phyloP scores from a whole-genome alignment of 177 flowering plant genomes.

The Telopea speciosissima region DNA sequence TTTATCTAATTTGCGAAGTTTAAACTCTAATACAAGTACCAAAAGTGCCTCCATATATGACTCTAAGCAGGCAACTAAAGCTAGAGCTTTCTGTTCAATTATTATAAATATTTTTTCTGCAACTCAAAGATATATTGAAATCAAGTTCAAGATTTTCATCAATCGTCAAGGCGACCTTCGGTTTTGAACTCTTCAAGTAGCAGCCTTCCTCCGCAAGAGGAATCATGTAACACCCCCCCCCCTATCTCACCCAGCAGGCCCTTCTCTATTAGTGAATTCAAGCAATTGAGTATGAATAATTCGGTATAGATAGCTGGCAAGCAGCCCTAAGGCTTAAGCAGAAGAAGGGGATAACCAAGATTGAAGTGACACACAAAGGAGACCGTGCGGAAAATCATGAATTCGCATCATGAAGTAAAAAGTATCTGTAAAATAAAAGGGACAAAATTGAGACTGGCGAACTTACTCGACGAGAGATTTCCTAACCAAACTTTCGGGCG shows the following conservation, averaged over 20 bases:
- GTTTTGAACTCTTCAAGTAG: too few species aligned
- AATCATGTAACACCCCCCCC: too few species aligned
- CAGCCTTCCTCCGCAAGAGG: too few species aligned
- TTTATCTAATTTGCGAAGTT: too few species aligned
- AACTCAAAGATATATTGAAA: background rate
- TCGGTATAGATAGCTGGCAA: too few species aligned
- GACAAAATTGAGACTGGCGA: background rate
- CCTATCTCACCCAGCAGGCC: too few species aligned
- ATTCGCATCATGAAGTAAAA: background rate
- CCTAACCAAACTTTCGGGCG: conserved; percentile 61
- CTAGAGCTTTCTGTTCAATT: too few species aligned
- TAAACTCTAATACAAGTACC: too few species aligned
- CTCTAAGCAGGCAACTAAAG: too few species aligned
- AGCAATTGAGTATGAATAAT: background rate
- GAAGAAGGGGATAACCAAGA: background rate
- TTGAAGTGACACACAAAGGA: background rate
- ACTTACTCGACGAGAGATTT: conserved; percentile 68
- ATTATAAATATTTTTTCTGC: background rate
- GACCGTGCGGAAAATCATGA: background rate
- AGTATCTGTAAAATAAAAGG: background rate
- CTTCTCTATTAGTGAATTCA: background rate
- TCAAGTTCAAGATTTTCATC: background rate
- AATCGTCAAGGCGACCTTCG: too few species aligned
- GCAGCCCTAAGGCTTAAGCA: background rate
- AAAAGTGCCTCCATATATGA: too few species aligned